Conservation (phyloP, 805 yeast genomes). For the Wickerhamiella vanderwaltii region DNA sequence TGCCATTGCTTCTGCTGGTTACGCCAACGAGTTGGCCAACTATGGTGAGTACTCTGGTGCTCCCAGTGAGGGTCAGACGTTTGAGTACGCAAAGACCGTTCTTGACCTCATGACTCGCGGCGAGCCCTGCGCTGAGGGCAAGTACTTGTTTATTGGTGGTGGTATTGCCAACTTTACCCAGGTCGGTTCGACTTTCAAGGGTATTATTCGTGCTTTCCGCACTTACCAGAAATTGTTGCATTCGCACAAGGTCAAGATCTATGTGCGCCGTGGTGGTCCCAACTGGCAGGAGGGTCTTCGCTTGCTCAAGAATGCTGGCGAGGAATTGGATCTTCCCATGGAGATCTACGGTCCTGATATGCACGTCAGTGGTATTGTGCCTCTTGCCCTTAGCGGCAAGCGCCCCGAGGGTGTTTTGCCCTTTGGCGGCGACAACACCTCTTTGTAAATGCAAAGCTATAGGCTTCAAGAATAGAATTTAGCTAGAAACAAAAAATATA, state of each 20-base stretch:
- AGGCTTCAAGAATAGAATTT: too few species aligned
- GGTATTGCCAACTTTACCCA: conserved; percentile 39
- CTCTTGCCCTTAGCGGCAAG: conserved; percentile 32
- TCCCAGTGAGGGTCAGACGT: conserved; percentile 37
- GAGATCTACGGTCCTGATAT: conserved; percentile 40
- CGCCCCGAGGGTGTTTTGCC: conserved; percentile 31
- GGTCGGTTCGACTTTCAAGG: conserved; percentile 38
- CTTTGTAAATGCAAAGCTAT: neutral
- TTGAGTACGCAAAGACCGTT: conserved; percentile 37
- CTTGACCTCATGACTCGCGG: conserved; percentile 36
- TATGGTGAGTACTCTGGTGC: conserved; percentile 40
- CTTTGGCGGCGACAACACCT: conserved; percentile 28
- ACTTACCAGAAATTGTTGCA: conserved; percentile 30
- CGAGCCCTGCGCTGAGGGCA: conserved; percentile 31
- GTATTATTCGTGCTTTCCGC: conserved; percentile 38
- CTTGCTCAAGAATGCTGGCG: conserved; percentile 33
- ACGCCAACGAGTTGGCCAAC: conserved; percentile 34
- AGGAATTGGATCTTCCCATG: conserved; percentile 35
- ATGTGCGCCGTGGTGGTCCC: conserved; percentile 38
- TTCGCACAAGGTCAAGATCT: conserved; percentile 32
- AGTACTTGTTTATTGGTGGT: conserved; percentile 36
- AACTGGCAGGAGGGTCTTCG: conserved; percentile 40
- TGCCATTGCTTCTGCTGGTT: conserved; percentile 37
- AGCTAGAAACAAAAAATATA: too few species aligned
- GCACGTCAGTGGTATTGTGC: conserved; percentile 38